These are phyloP conservation scores for Plasmodium billcollinsi DNA, from an alignment of 169 alveolate species.

Conservation along the genomic window DNA sequence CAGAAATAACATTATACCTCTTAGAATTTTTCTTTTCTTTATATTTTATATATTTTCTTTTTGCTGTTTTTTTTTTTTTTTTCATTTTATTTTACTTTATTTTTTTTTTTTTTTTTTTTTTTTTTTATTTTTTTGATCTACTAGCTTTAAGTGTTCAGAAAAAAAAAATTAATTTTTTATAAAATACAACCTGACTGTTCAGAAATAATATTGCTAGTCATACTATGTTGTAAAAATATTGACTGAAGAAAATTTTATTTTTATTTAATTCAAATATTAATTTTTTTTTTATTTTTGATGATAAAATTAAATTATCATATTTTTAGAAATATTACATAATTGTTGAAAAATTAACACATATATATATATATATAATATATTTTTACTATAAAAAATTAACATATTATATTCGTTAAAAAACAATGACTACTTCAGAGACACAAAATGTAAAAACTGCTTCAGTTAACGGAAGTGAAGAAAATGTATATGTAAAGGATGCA, in stretches of 20 bases:
- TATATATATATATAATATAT: background rate
- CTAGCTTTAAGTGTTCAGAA: too few relatives aligned
- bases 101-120: too few relatives aligned
- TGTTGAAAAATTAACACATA: conserved; percentile 17
- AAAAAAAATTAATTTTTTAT: background rate
- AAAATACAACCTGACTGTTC: conserved; percentile 30
- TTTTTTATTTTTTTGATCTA: too few relatives aligned
- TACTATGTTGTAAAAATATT: conserved; percentile 5
- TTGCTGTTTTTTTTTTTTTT: too few relatives aligned
- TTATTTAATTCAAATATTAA: conserved; percentile 15
- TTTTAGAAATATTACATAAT: conserved; percentile 6
- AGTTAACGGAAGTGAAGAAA: conserved; percentile 37
- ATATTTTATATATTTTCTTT: background rate
- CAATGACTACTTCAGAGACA: conserved; percentile 48
- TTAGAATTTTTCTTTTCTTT: conserved; percentile 14
- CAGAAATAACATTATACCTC: conserved; percentile 3
- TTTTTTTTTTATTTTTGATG: conserved; percentile 13
- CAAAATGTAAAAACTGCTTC: conserved; percentile 44
- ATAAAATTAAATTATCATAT: conserved; percentile 9
- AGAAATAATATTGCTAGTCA: conserved; percentile 21
- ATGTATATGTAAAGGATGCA: conserved; percentile 20
- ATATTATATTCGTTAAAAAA: conserved; percentile 7
- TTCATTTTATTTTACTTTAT: too few relatives aligned
- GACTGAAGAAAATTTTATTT: conserved; percentile 21
- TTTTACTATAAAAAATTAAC: background rate